Evolutionary conservation across 768 basidiomycete species (phyloP).

Genomic region (Rhodotorula kratochvilovae): DNA sequence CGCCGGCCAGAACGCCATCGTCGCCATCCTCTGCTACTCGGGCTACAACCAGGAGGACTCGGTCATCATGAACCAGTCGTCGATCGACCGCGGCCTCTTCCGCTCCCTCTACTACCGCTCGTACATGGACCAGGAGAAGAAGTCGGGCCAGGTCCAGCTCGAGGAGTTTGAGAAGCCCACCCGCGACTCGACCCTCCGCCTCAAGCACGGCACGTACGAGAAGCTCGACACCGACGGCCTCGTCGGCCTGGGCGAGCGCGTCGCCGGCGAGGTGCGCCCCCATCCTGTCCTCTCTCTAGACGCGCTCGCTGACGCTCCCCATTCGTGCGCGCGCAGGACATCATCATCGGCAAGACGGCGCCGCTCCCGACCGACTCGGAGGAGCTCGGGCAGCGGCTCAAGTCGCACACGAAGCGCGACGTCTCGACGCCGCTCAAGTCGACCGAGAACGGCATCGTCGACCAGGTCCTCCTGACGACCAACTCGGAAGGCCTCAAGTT

Average conservation of each 20-base stretch:
- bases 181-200: slow-evolving; percentile 82
- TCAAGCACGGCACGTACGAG: slow-evolving; percentile 99
- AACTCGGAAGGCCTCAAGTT: slow-evolving; percentile 95
- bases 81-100: slow-evolving; percentile 96
- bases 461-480: slow-evolving; percentile 93
- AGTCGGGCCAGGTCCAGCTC: slow-evolving; percentile 79
- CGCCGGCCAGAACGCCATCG: slow-evolving; percentile 95
- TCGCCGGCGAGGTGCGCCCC: slow-evolving; percentile 67
- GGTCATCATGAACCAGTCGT: slow-evolving; percentile 99
- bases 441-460: slow-evolving; percentile 95
- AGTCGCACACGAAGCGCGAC: slow-evolving; percentile 85
- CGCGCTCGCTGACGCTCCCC: background rate
- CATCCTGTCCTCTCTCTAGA: background rate
- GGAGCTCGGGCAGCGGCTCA: slow-evolving; percentile 92
- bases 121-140: slow-evolving; percentile 98
- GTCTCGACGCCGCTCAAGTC: slow-evolving; percentile 97
- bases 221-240: slow-evolving; percentile 91
- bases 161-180: slow-evolving; percentile 98
- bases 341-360: slow-evolving; percentile 98
- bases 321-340: slow-evolving; percentile 60
- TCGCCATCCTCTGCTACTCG: slow-evolving; percentile 96
- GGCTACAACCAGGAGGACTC: slow-evolving; percentile 99
- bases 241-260: slow-evolving; percentile 90
- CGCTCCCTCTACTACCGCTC: slow-evolving; percentile 97
- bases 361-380: slow-evolving; percentile 95